Evolutionary conservation across 208 protist genomes (phyloP).

Genomic region (Leishmania guyanensis): DNA sequence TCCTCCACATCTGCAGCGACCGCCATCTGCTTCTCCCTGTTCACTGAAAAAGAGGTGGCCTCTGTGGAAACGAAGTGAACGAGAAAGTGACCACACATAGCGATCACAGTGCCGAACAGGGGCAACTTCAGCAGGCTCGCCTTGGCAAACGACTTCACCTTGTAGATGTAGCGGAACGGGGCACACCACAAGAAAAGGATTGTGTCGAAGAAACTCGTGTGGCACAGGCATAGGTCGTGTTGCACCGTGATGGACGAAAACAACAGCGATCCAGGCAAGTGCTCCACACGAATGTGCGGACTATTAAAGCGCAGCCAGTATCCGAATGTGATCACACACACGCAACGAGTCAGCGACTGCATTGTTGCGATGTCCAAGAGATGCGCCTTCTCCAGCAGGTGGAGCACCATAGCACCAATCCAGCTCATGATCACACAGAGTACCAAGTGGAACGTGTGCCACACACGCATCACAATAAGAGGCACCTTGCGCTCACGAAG

Average conservation of each 20-base stretch:
- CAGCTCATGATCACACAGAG: conserved; percentile 46
- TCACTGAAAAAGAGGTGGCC: conserved; percentile 58
- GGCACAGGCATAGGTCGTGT: conserved; percentile 72
- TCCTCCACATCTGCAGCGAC: conserved; percentile 61
- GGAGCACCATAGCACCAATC: conserved; percentile 30
- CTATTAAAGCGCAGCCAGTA: conserved; percentile 47
- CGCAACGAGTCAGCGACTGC: conserved; percentile 40
- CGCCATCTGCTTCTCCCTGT: conserved; percentile 83
- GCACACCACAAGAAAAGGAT: conserved; percentile 67
- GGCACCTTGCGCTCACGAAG: conserved; percentile 49
- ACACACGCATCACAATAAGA: conserved; percentile 56
- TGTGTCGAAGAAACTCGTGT: conserved; percentile 90
- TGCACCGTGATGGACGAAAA: conserved; percentile 49
- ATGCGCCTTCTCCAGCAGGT: conserved; percentile 22
- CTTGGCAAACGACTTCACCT: conserved; percentile 77
- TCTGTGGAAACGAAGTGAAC: conserved; percentile 82
- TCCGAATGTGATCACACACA: conserved; percentile 50
- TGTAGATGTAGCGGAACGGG: conserved; percentile 56
- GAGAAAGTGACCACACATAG: conserved; percentile 73
- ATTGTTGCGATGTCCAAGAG: conserved; percentile 30
- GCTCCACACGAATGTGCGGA: conserved; percentile 64
- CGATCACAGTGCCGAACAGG: conserved; percentile 75
- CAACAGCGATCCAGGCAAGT: conserved; percentile 64
- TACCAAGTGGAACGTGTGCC: conserved; percentile 57
- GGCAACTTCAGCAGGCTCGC: conserved; percentile 66